Percentiles rank a stretch among this genome's conserved stretches.
These are phyloP conservation scores for Hypocrella siamensis DNA, from an alignment of 2,329 filamentous ascomycete species.

Conservation along the genomic window DNA sequence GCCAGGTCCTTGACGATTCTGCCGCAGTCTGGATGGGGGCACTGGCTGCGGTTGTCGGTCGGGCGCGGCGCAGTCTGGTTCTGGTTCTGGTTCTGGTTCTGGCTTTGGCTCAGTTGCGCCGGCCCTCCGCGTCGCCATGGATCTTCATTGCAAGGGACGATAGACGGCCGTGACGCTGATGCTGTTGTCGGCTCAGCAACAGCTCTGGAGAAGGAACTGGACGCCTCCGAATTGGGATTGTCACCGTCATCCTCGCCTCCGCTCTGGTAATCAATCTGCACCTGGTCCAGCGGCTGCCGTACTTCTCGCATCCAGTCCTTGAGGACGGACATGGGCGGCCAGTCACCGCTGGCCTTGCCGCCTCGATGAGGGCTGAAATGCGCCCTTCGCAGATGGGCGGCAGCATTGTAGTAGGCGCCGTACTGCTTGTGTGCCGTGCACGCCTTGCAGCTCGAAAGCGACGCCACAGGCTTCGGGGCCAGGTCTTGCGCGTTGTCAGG, in stretches of 20 bases:
- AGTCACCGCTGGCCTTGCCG: constrained; percentile 41
- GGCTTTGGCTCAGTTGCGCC: constrained; percentile 11
- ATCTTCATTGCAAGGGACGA: constrained; percentile 6
- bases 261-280: constrained; percentile 3
- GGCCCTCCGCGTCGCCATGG: constrained; percentile 10
- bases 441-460: constrained; percentile 39
- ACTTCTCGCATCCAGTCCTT: constrained; percentile 48
- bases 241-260: constrained; percentile 21
- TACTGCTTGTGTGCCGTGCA: constrained; percentile 41
- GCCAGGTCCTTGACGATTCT: constrained; percentile 49
- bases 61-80: constrained; percentile 14
- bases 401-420: constrained; percentile 43
- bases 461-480: constrained; percentile 30
- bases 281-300: constrained; percentile 28
- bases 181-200: constrained; percentile 5
- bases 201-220: constrained; percentile 1
- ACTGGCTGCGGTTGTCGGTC: constrained; percentile 28
- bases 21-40: constrained; percentile 41
- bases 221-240: constrained; percentile 13
- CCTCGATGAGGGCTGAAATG: constrained; percentile 41
- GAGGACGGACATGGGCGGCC: constrained; percentile 40
- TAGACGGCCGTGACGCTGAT: constrained; percentile 1
- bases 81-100: too few species aligned
- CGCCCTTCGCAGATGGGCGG: constrained; percentile 39
- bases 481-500: constrained; percentile 22